A percentile compares a stretch with the other conserved stretches of the same genome.
Conservation (phyloP, 2,329 filamentous ascomycete species). For the Monilinia aucupariae region DNA sequence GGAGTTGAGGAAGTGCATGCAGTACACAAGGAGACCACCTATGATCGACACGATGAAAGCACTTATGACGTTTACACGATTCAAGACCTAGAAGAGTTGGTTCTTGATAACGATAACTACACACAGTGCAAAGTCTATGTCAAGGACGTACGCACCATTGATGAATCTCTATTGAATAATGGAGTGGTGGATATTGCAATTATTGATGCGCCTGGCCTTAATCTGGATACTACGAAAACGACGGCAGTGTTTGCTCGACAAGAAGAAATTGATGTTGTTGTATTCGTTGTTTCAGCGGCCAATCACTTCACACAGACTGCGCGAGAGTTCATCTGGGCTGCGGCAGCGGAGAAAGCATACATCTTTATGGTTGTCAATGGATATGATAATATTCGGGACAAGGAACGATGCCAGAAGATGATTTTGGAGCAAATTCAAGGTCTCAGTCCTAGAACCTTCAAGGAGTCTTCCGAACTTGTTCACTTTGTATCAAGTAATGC, state of each 20-base stretch:
- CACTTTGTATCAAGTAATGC: slow-evolving; percentile 98
- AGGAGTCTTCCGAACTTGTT: slow-evolving; percentile 86
- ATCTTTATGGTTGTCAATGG: slow-evolving; percentile 99
- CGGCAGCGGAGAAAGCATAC: slow-evolving; percentile 94
- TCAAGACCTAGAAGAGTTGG: slow-evolving; percentile 76
- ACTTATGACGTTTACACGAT: slow-evolving; percentile 86
- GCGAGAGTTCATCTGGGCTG: slow-evolving; percentile 96
- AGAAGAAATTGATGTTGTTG: slow-evolving; percentile 97
- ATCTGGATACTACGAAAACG: slow-evolving; percentile 93
- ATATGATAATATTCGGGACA: slow-evolving; percentile 89
- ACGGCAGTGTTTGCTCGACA: slow-evolving; percentile 95
- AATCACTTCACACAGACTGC: slow-evolving; percentile 97
- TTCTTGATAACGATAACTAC: slow-evolving; percentile 81
- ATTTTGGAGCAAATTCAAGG: slow-evolving; percentile 83
- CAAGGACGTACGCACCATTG: slow-evolving; percentile 79
- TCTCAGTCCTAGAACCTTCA: slow-evolving; percentile 87
- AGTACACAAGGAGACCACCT: slow-evolving; percentile 72
- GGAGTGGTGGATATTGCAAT: slow-evolving; percentile 96
- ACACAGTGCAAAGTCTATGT: slow-evolving; percentile 97
- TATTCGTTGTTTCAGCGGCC: slow-evolving; percentile 94
- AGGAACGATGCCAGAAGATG: slow-evolving; percentile 84
- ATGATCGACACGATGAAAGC: slow-evolving; percentile 85
- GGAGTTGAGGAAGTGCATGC: slow-evolving; percentile 94
- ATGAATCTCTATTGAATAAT: slow-evolving; percentile 93
- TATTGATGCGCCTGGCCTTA: slow-evolving; percentile 92